phyloP scores from a whole-genome alignment of 805 yeast genomes.

The Wickerhamiella bombiphila region DNA sequence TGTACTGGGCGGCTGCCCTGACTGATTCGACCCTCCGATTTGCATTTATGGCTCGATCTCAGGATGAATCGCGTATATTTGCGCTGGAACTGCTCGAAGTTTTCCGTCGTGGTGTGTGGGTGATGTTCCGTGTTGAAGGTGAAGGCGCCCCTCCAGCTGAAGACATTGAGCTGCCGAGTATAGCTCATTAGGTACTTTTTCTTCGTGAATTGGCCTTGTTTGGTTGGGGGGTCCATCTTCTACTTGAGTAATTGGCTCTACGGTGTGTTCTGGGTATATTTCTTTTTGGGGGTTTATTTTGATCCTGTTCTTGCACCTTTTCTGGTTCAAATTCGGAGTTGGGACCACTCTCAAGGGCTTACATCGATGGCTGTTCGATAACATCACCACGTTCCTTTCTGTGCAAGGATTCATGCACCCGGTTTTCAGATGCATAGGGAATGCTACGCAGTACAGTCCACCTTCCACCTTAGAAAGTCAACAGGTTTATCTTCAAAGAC shows the following conservation, averaged over 20 bases:
- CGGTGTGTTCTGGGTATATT: no score
- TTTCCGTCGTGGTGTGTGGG: slow-evolving; percentile 80
- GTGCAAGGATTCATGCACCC: slow-evolving; percentile 6
- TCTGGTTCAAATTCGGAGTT: no score
- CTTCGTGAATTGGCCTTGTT: neutral
- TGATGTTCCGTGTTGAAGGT: slow-evolving; percentile 66
- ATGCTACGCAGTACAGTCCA: slow-evolving; percentile 20
- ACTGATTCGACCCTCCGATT: slow-evolving; percentile 56
- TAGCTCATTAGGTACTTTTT: neutral
- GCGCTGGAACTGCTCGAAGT: slow-evolving; percentile 61
- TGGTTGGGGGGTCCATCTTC: no score
- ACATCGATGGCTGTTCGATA: slow-evolving; percentile 20
- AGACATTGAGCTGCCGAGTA: slow-evolving; percentile 10
- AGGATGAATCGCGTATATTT: slow-evolving; percentile 46
- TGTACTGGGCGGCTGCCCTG: slow-evolving; percentile 43
- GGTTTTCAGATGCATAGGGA: slow-evolving; percentile 15
- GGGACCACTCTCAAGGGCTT: slow-evolving; percentile 3
- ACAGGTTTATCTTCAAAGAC: neutral
- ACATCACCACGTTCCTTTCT: slow-evolving; percentile 17
- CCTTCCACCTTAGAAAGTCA: slow-evolving; percentile 20
- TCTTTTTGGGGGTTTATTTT: no score
- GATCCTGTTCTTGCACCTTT: no score
- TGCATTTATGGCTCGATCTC: slow-evolving; percentile 54
- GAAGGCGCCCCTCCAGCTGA: slow-evolving; percentile 33
- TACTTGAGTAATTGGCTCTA: no score